Conservation (phyloP, 2,329 filamentous ascomycete genomes). For the Aureobasidium mangrovei region DNA sequence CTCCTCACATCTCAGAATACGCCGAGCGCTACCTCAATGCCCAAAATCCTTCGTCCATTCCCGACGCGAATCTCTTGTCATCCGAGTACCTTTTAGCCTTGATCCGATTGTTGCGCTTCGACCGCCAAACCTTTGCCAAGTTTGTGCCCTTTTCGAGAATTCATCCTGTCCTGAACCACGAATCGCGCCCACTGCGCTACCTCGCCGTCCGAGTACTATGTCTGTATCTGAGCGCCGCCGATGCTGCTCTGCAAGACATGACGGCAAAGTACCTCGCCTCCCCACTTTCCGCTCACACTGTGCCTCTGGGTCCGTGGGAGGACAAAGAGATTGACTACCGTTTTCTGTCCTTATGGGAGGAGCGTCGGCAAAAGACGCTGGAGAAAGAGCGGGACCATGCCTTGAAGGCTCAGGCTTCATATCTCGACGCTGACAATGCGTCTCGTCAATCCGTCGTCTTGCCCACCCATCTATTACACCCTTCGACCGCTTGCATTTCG, state of each 20-base stretch:
- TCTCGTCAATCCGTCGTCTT: slow-evolving; percentile 11
- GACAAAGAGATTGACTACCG: slow-evolving; percentile 67
- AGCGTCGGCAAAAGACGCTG: slow-evolving; percentile 41
- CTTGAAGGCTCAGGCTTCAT: not conserved
- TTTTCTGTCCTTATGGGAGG: slow-evolving; percentile 60
- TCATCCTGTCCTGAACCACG: slow-evolving; percentile 56
- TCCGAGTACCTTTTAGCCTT: slow-evolving; percentile 50
- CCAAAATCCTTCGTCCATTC: slow-evolving; percentile 2
- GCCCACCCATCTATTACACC: slow-evolving; percentile 18
- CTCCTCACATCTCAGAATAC: slow-evolving; percentile 68
- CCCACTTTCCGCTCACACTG: slow-evolving; percentile 14
- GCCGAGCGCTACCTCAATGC: slow-evolving; percentile 42
- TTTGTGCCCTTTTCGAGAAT: slow-evolving; percentile 59
- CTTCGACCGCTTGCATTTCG: slow-evolving; percentile 53
- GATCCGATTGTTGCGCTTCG: slow-evolving; percentile 72
- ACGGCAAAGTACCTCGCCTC: slow-evolving; percentile 4
- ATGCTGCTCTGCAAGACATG: slow-evolving; percentile 66
- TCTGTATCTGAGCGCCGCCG: slow-evolving; percentile 68
- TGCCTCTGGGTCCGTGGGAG: slow-evolving; percentile 61
- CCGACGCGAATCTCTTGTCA: slow-evolving; percentile 14
- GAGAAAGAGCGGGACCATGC: slow-evolving; percentile 7
- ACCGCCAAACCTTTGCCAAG: slow-evolving; percentile 57
- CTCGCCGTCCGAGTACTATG: slow-evolving; percentile 75
- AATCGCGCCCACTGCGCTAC: slow-evolving; percentile 58
- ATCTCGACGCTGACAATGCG: slow-evolving; percentile 2